A percentile compares a stretch with the other conserved stretches of the same genome.
These are phyloP conservation scores for Arabidopsis suecica DNA, from an alignment of 345 rosid species.

Conservation along the genomic window DNA sequence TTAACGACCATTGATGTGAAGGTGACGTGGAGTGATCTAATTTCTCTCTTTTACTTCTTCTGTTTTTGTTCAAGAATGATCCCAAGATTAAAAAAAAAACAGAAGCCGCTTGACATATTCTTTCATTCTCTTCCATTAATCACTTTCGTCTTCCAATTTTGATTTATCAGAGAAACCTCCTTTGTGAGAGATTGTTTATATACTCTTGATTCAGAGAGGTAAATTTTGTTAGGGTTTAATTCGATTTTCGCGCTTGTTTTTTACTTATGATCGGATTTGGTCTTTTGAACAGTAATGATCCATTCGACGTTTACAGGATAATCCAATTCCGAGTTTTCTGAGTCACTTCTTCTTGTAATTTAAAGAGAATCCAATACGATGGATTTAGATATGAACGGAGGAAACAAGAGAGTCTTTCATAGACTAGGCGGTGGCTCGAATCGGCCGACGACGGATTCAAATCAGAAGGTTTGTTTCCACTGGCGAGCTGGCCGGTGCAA, in stretches of 20 bases:
- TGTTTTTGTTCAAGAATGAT: neutral
- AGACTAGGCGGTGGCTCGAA: slow-evolving; percentile 61
- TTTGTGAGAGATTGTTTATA: slow-evolving; percentile 6
- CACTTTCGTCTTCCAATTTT: neutral
- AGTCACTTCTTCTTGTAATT: neutral
- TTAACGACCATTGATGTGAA: neutral
- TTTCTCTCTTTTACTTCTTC: neutral
- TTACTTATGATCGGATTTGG: slow-evolving; percentile 35
- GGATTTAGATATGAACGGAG: slow-evolving; percentile 78
- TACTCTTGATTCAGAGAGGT: slow-evolving; percentile 20
- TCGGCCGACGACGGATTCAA: slow-evolving; percentile 44
- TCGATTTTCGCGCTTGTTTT: slow-evolving; percentile 6
- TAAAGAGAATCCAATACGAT: slow-evolving; percentile 36
- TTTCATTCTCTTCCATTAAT: slow-evolving; percentile 7
- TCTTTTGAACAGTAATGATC: slow-evolving; percentile 18
- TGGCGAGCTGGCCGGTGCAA: slow-evolving; percentile 92
- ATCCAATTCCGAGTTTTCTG: slow-evolving; percentile 15
- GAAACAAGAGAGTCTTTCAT: slow-evolving; percentile 68
- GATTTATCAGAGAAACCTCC: slow-evolving; percentile 5
- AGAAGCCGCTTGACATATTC: slow-evolving; percentile 23
- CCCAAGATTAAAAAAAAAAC: neutral
- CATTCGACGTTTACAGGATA: slow-evolving; percentile 34
- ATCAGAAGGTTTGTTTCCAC: slow-evolving; percentile 78
- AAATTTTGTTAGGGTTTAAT: slow-evolving; percentile 19
- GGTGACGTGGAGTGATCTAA: slow-evolving; percentile 3